Conservation (phyloP, 116 monocot genomes). For the Iris pallida region DNA sequence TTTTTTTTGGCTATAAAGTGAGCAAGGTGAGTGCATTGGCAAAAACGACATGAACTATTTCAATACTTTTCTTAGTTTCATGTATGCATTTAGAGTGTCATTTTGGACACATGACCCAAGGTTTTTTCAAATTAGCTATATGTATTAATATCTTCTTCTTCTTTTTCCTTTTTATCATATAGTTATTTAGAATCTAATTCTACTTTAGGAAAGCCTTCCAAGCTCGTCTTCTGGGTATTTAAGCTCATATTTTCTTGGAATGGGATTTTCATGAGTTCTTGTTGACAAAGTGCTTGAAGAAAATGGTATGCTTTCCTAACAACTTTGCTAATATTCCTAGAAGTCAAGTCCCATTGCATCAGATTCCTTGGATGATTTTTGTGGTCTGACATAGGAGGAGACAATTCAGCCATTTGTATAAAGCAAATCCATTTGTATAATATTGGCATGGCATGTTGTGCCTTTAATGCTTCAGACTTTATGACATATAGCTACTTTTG, state of each 20-base stretch:
- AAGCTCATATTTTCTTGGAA: conserved; percentile 50
- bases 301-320: conserved; percentile 37
- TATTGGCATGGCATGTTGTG: too few relatives aligned
- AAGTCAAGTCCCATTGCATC: conserved; percentile 28
- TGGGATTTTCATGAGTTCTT: conserved; percentile 60
- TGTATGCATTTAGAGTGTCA: too few relatives aligned
- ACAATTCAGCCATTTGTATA: conserved; percentile 12
- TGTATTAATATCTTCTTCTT: background rate
- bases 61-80: too few relatives aligned
- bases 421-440: too few relatives aligned
- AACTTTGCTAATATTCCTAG: background rate
- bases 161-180: background rate
- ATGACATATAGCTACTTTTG: too few relatives aligned
- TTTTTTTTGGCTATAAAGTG: too few relatives aligned
- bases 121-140: too few relatives aligned
- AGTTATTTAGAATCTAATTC: background rate
- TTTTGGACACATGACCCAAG: too few relatives aligned
- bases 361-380: conserved; percentile 28
- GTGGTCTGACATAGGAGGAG: conserved; percentile 26
- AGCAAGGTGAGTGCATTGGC: too few relatives aligned
- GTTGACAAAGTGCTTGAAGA: conserved; percentile 58
- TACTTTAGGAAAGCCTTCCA: conserved; percentile 33
- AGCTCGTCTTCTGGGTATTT: conserved; percentile 36
- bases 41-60: too few relatives aligned
- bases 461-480: too few relatives aligned